A percentile compares a stretch with the other conserved stretches of the same genome.
Conservation (phyloP, 306 rosid species). For the Senna tora region DNA sequence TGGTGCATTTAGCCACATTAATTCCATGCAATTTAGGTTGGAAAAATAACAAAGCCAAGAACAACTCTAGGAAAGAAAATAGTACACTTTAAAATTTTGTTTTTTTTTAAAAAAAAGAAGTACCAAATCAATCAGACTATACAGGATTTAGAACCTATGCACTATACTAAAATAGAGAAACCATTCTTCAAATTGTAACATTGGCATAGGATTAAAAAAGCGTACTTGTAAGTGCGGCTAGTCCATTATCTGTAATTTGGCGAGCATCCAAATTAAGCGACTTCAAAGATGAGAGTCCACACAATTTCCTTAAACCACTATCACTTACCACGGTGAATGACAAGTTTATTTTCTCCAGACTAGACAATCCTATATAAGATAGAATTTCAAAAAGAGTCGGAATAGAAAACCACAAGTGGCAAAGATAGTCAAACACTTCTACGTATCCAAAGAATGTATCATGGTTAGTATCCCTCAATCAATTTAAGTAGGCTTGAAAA, state of each 20-base stretch:
- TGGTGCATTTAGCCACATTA: not conserved
- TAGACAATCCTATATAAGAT: constrained; percentile 67
- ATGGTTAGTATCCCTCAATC: too few species aligned
- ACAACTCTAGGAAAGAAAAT: constrained; percentile 24
- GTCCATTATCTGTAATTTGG: constrained; percentile 90
- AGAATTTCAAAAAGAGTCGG: constrained; percentile 23
- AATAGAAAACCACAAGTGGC: not conserved
- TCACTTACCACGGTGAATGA: constrained; percentile 82
- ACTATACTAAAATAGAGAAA: constrained; percentile 23
- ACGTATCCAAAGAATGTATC: too few species aligned
- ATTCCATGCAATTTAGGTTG: not conserved
- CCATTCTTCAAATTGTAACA: constrained; percentile 26
- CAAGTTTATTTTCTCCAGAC: constrained; percentile 81
- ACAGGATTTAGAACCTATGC: constrained; percentile 3
- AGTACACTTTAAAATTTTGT: too few species aligned
- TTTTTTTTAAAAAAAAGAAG: too few species aligned
- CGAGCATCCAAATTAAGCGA: constrained; percentile 94
- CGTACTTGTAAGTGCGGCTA: constrained; percentile 80
- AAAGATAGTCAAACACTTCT: constrained; percentile 12
- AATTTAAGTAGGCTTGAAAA: not conserved
- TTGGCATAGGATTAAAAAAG: not conserved
- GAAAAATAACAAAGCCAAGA: constrained; percentile 7
- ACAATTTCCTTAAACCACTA: constrained; percentile 67
- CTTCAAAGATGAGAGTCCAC: constrained; percentile 84
- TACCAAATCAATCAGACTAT: too few species aligned